Evolutionary conservation across 2,329 filamentous ascomycete species (phyloP).

Genomic region (Thyridium curvatum): DNA sequence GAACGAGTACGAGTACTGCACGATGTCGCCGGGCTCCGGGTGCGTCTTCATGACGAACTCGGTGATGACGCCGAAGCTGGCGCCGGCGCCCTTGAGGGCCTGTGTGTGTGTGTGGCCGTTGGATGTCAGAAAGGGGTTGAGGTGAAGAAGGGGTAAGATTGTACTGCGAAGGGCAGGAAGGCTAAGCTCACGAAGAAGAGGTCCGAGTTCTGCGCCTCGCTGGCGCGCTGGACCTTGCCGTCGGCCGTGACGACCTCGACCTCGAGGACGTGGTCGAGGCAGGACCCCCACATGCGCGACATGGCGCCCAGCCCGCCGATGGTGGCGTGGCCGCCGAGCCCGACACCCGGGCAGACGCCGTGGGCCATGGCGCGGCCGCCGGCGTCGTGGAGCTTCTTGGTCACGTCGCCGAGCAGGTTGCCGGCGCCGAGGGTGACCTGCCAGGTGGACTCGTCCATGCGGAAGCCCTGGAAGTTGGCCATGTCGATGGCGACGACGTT

Average conservation of each 20-base stretch:
- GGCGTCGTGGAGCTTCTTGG: conserved; percentile 39
- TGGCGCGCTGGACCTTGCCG: conserved; percentile 43
- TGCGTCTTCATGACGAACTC: conserved; percentile 51
- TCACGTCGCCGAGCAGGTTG: conserved; percentile 43
- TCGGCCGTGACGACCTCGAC: conserved; percentile 51
- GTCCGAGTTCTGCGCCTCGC: conserved; percentile 39
- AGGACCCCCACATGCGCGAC: conserved; percentile 52
- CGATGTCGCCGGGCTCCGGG: conserved; percentile 44
- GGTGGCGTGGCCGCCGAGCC: conserved; percentile 52
- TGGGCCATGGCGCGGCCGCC: conserved; percentile 53
- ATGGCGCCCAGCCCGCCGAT: conserved; percentile 53
- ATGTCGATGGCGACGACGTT: conserved; percentile 52
- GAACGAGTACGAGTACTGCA: conserved; percentile 54
- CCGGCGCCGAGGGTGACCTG: conserved; percentile 50
- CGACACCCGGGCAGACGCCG: conserved; percentile 53
- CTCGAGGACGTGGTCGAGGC: conserved; percentile 48
- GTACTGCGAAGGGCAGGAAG: neutral
- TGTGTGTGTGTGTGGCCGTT: conserved; percentile 9
- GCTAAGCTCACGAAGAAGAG: conserved; percentile 44
- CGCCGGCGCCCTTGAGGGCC: conserved; percentile 50
- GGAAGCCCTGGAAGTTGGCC: conserved; percentile 43
- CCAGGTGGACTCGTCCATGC: conserved; percentile 45
- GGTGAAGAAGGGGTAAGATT: neutral
- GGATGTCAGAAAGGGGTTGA: neutral
- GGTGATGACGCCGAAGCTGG: conserved; percentile 50